Conservation (phyloP, 305 asterid species). For the Solanum chacoense region DNA sequence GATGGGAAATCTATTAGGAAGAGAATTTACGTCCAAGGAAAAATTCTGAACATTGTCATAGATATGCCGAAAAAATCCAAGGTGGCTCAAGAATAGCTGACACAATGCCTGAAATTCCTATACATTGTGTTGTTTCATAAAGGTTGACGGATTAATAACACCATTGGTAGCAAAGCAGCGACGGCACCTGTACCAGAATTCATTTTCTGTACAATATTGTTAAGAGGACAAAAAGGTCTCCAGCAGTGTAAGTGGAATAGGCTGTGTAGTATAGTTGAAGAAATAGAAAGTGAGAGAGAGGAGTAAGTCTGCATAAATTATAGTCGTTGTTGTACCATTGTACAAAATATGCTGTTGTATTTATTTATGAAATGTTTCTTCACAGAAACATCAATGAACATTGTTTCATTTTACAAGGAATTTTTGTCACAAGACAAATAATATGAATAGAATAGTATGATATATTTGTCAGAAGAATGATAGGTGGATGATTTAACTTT, state of each 20-base stretch:
- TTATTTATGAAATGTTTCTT: not conserved
- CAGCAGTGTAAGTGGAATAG: not conserved
- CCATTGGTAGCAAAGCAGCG: not conserved
- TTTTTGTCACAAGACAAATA: not conserved
- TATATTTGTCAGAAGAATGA: not conserved
- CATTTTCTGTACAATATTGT: not conserved
- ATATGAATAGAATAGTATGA: not conserved
- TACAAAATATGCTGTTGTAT: not conserved
- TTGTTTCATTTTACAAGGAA: not conserved
- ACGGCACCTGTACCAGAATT: not conserved
- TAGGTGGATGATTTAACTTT: not conserved
- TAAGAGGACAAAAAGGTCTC: not conserved
- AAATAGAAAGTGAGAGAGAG: not conserved
- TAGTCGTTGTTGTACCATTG: not conserved
- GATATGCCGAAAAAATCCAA: conserved; percentile 32
- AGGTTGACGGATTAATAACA: not conserved
- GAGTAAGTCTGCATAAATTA: not conserved
- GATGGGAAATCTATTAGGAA: conserved; percentile 58
- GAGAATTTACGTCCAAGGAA: conserved; percentile 67
- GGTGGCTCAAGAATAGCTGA: conserved; percentile 29
- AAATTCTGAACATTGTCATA: conserved; percentile 73
- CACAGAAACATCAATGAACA: not conserved
- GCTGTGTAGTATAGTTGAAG: not conserved
- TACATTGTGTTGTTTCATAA: not conserved
- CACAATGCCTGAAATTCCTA: not conserved